Base-by-base conservation (phyloP, 768 basidiomycete genomes). In the Psilocybe cubensis region DNA sequence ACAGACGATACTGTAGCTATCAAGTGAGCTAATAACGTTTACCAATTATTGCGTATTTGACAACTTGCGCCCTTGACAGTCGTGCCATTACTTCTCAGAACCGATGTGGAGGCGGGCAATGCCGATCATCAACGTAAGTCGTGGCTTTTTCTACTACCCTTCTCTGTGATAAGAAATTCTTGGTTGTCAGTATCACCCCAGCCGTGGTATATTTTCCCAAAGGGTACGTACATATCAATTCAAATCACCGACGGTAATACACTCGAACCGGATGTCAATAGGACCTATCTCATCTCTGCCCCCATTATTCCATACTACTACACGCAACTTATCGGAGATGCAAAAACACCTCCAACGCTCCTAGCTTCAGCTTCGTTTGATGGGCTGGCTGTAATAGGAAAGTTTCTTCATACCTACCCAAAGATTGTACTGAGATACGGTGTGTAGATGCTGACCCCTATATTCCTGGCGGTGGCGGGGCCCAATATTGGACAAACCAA, bases 321-420 rank as follows among this genome's bases (percentile, higher is more conserved):
- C 68, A 91, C 89, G 7, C 84, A 89, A 67, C 75, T 92, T 46
- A 85, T 93, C 21, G 91, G 91, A 20, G 91, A 92, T 69, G 85
- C 88, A 2, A 83, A 79, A 61, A 74, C 73, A 17, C 87, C 83
- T 3, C 91, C 91, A 1, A 91, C 83, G 0, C 75, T 92, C 6
- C 76, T 86, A 25, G 91, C 90, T 0, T 73, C 81, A 17, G 59
- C 84, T 5, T 74, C 71, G 23, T 93, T 92, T 70, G 69, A 71
- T 9, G 91, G 89, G 5, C 78, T 89, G 56, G 90, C 91, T 23
- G 86, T 92, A 45, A 90, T 92, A 51, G 91, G 89, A 91, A n/a
- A 9, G n/a, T 14, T 1, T n/a, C n/a, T 2, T 27, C 18, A 31
- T n/a, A n/a, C n/a, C n/a, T n/a, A n/a, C n/a, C n/a, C n/a, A 33